Evolutionary conservation across 306 rosid species (phyloP).

Genomic region (Ammopiptanthus mongolicus): DNA sequence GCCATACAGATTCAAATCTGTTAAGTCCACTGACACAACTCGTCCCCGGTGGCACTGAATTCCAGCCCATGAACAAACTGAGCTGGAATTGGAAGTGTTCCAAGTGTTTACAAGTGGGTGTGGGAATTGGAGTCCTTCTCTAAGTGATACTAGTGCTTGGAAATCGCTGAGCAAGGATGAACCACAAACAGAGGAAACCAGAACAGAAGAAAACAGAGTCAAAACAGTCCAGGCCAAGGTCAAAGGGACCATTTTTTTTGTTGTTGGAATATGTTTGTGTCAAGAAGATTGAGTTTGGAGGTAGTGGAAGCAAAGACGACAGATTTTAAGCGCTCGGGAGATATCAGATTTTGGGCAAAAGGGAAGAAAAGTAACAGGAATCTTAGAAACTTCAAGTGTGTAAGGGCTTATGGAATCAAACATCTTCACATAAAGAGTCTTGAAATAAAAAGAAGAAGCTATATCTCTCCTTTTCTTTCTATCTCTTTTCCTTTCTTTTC

Average conservation of each 20-base stretch:
- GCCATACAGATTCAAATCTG: slow-evolving; percentile 55
- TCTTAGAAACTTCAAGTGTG: slow-evolving; percentile 52
- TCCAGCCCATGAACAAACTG: slow-evolving; percentile 75
- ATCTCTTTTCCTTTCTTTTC: slow-evolving; percentile 33
- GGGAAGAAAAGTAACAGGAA: slow-evolving; percentile 53
- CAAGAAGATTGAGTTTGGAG: slow-evolving; percentile 49
- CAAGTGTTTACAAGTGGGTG: slow-evolving; percentile 51
- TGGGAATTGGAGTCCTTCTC: slow-evolving; percentile 54
- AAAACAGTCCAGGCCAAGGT: slow-evolving; percentile 29
- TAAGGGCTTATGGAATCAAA: slow-evolving; percentile 64
- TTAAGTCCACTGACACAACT: slow-evolving; percentile 57
- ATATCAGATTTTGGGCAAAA: slow-evolving; percentile 34
- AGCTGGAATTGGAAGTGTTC: slow-evolving; percentile 40
- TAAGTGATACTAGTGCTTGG: slow-evolving; percentile 52
- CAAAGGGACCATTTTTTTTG: slow-evolving; percentile 43
- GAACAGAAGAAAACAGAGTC: slow-evolving; percentile 54
- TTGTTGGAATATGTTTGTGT: slow-evolving; percentile 13
- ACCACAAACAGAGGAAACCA: slow-evolving; percentile 39
- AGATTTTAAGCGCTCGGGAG: slow-evolving; percentile 42
- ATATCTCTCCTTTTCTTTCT: slow-evolving; percentile 39
- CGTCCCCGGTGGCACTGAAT: slow-evolving; percentile 55
- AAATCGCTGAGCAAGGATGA: slow-evolving; percentile 61
- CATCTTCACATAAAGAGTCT: slow-evolving; percentile 66
- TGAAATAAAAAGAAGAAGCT: slow-evolving; percentile 72
- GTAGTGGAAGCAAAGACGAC: slow-evolving; percentile 39